phyloP scores from a whole-genome alignment of 2,329 filamentous ascomycete species.

The Ophiosphaerella narmari region DNA sequence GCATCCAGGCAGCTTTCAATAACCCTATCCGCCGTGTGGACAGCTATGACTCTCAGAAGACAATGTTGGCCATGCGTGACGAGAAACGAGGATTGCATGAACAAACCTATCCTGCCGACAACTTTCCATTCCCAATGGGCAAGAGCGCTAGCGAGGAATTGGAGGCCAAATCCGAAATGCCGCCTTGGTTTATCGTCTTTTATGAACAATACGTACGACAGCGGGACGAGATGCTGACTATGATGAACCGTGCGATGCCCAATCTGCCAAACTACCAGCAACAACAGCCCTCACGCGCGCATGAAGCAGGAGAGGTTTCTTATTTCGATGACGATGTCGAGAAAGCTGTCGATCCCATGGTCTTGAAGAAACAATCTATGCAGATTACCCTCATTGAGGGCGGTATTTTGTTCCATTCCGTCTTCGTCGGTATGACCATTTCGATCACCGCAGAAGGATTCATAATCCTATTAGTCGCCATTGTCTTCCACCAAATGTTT shows the following conservation, averaged over 20 bases:
- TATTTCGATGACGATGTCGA: slow-evolving; percentile 46
- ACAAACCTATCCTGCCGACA: slow-evolving; percentile 32
- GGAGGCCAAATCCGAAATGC: slow-evolving; percentile 54
- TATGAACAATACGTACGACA: slow-evolving; percentile 67
- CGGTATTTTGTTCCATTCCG: slow-evolving; percentile 67
- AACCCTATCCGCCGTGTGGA: slow-evolving; percentile 34
- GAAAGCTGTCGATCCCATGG: slow-evolving; percentile 42
- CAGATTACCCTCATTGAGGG: slow-evolving; percentile 58
- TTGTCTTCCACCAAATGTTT: slow-evolving; percentile 68
- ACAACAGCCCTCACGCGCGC: slow-evolving; percentile 18
- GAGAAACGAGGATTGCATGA: slow-evolving; percentile 44
- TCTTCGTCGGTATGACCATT: slow-evolving; percentile 67
- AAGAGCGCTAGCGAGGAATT: slow-evolving; percentile 33
- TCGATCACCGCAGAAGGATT: slow-evolving; percentile 64
- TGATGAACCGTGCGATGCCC: slow-evolving; percentile 52
- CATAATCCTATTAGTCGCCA: slow-evolving; percentile 61
- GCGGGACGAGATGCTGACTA: slow-evolving; percentile 62
- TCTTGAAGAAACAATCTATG: slow-evolving; percentile 46
- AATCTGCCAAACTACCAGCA: slow-evolving; percentile 38
- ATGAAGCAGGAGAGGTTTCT: slow-evolving; percentile 31
- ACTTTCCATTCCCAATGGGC: slow-evolving; percentile 37
- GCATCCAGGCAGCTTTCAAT: slow-evolving; percentile 38
- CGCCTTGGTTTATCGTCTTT: slow-evolving; percentile 66
- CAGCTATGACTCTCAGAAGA: slow-evolving; percentile 44
- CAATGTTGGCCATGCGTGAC: slow-evolving; percentile 37